Conservation (phyloP, 441 rosid species). For the Pelargonium citronellum region DNA sequence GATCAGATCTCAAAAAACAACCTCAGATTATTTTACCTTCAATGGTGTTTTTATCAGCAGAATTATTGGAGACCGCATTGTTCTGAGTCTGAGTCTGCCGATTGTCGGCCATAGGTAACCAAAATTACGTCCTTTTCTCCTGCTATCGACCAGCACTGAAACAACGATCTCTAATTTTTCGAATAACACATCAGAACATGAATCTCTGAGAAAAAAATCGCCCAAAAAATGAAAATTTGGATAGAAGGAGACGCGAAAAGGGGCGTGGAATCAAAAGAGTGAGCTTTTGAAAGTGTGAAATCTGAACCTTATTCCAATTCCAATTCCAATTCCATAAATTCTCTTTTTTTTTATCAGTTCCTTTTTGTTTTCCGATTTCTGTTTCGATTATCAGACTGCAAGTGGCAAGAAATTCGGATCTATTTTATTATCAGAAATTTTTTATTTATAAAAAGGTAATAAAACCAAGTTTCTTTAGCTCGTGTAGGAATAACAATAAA, state of each 20-base stretch:
- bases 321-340: slow-evolving; percentile 11
- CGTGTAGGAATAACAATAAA: not conserved
- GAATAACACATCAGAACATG: not conserved
- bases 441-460: not conserved
- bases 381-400: slow-evolving; percentile 2
- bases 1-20: slow-evolving; percentile 25
- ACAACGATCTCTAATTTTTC: not conserved
- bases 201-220: not conserved
- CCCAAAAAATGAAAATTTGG: not conserved
- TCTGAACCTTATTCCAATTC: slow-evolving; percentile 35
- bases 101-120: slow-evolving; percentile 55
- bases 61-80: slow-evolving; percentile 46
- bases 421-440: not conserved
- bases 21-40: slow-evolving; percentile 36
- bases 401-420: slow-evolving; percentile 1
- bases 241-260: not conserved
- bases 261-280: slow-evolving; percentile 9
- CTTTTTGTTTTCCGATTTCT: slow-evolving; percentile 5
- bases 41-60: slow-evolving; percentile 36
- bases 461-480: slow-evolving; percentile 4
- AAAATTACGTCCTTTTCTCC: not conserved
- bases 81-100: slow-evolving; percentile 38
- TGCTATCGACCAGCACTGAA: not conserved
- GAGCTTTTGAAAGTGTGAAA: slow-evolving; percentile 17
- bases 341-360: not conserved